Percentiles rank a stretch among this genome's conserved stretches.
Conservation (phyloP, 192 early-diverging fungal genomes). For the Umbelopsis ramanniana region DNA sequence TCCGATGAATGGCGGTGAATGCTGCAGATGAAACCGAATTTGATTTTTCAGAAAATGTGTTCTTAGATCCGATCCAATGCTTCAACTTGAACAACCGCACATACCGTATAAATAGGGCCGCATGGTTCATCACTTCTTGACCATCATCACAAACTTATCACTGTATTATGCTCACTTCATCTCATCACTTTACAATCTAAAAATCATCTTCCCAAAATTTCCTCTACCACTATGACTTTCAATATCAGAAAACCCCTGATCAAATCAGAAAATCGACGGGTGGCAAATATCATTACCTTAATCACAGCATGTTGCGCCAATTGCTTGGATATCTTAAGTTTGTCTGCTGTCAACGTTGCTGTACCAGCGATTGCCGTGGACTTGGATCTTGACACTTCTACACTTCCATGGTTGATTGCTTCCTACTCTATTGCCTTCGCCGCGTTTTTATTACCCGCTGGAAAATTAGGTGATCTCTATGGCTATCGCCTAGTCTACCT, state of each 20-base stretch:
- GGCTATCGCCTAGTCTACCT: slow-evolving; percentile 41
- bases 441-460: slow-evolving; percentile 41
- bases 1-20: too few species aligned
- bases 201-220: too few species aligned
- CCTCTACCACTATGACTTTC: neutral
- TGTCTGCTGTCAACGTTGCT: slow-evolving; percentile 47
- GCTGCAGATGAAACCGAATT: too few species aligned
- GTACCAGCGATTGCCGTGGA: slow-evolving; percentile 35
- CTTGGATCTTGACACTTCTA: neutral
- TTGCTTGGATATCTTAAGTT: slow-evolving; percentile 44
- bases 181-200: too few species aligned
- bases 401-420: slow-evolving; percentile 31
- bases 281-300: slow-evolving; percentile 20
- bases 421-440: slow-evolving; percentile 41
- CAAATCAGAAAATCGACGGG: neutral
- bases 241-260: too few species aligned
- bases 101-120: too few species aligned
- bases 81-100: too few species aligned
- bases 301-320: slow-evolving; percentile 43
- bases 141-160: too few species aligned
- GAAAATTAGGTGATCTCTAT: slow-evolving; percentile 43
- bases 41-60: too few species aligned
- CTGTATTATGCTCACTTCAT: too few species aligned
- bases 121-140: too few species aligned
- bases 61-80: too few species aligned